Evolutionary conservation across 2,329 filamentous ascomycete species (phyloP).

Genomic region (Penicillium nordicum): DNA sequence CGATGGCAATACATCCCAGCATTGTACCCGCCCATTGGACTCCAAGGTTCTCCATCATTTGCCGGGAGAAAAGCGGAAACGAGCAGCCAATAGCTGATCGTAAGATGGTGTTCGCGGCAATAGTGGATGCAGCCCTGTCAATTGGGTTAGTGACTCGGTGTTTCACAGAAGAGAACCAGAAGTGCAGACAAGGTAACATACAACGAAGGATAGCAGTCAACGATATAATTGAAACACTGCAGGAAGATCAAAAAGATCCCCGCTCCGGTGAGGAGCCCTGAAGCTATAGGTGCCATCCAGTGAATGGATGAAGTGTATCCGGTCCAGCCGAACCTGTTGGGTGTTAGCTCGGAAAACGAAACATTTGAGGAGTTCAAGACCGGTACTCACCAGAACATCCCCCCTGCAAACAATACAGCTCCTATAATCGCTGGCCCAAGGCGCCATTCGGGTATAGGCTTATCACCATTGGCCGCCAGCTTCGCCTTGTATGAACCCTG

Average conservation of each 20-base stretch:
- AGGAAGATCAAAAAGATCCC: conserved; percentile 58
- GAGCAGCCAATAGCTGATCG: conserved; percentile 8
- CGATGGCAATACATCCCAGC: conserved; percentile 5
- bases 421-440: conserved; percentile 53
- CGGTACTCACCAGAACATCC: conserved; percentile 61
- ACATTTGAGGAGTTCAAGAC: too few relatives aligned
- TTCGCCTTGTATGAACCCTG: conserved; percentile 67
- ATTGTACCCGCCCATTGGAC: conserved; percentile 9
- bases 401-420: conserved; percentile 52
- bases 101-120: conserved; percentile 8
- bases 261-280: conserved; percentile 54
- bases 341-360: neutral
- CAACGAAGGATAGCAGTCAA: conserved; percentile 57
- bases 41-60: conserved; percentile 10
- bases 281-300: conserved; percentile 40
- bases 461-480: conserved; percentile 61
- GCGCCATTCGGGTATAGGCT: conserved; percentile 57
- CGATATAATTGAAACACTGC: conserved; percentile 56
- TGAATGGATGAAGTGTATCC: conserved; percentile 49
- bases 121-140: conserved; percentile 6
- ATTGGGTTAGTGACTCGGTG: conserved; percentile 5
- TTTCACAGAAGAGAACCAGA: too few relatives aligned
- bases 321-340: conserved; percentile 61
- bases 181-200: conserved; percentile 11
- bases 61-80: conserved; percentile 7